Conservation (phyloP, 2,329 filamentous ascomycete genomes). For the Escovopsis sp. region DNA sequence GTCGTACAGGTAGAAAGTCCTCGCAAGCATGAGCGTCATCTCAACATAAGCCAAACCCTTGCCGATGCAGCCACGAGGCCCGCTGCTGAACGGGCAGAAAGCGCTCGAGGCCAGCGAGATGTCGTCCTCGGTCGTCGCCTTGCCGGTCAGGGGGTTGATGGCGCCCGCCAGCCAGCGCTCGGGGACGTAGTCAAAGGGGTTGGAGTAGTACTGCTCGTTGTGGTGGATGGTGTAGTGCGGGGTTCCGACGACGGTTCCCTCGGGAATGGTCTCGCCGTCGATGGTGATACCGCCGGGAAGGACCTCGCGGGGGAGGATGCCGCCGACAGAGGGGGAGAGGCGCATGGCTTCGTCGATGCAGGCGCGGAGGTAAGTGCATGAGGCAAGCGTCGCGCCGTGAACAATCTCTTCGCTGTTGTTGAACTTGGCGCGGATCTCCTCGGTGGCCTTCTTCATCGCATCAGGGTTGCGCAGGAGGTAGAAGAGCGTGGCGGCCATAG, state of each 20-base stretch:
- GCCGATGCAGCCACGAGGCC: slow-evolving; percentile 57
- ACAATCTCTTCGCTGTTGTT: slow-evolving; percentile 37
- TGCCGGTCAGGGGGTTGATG: slow-evolving; percentile 20
- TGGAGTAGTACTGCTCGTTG: slow-evolving; percentile 46
- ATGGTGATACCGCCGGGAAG: slow-evolving; percentile 38
- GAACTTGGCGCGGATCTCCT: slow-evolving; percentile 40
- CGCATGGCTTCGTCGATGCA: slow-evolving; percentile 54
- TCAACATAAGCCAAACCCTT: slow-evolving; percentile 56
- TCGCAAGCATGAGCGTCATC: slow-evolving; percentile 47
- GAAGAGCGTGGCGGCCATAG: slow-evolving; percentile 47
- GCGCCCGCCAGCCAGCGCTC: slow-evolving; percentile 49
- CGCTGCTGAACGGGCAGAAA: slow-evolving; percentile 62
- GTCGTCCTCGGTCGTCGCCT: slow-evolving; percentile 32
- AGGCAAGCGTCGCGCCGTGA: slow-evolving; percentile 32
- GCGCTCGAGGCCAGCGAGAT: slow-evolving; percentile 45
- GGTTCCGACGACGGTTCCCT: slow-evolving; percentile 47
- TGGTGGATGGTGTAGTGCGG: slow-evolving; percentile 57
- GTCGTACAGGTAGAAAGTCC: slow-evolving; percentile 48
- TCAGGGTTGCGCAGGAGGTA: slow-evolving; percentile 41
- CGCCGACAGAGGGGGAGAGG: slow-evolving; percentile 45
- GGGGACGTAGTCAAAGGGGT: slow-evolving; percentile 43
- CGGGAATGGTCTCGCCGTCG: slow-evolving; percentile 38
- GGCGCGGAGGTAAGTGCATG: slow-evolving; percentile 44
- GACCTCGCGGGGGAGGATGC: slow-evolving; percentile 45
- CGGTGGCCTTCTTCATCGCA: slow-evolving; percentile 30